phyloP scores from a whole-genome alignment of 768 basidiomycete genomes.

The Boletus rubescentipes region DNA sequence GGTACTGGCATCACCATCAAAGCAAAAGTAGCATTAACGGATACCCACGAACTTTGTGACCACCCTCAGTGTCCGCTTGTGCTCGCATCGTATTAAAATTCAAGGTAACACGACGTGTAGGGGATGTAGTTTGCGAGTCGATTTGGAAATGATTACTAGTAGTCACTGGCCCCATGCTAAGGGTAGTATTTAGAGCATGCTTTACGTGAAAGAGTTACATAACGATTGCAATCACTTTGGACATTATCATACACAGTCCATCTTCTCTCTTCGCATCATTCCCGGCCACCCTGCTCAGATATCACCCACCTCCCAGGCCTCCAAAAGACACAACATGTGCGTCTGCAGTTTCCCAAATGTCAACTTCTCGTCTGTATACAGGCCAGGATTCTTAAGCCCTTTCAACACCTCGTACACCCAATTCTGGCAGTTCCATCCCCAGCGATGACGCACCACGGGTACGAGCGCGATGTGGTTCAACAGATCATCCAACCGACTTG shows the following conservation, averaged over 20 bases:
- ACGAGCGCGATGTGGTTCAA: conserved; percentile 19
- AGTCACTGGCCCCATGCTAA: too few species aligned
- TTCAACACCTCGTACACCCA: conserved; percentile 29
- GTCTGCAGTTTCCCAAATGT: conserved; percentile 20
- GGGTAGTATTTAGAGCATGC: too few species aligned
- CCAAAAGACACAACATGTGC: conserved; percentile 30
- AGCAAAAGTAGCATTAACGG: too few species aligned
- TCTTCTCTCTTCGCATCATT: neutral
- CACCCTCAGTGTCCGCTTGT: too few species aligned
- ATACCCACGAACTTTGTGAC: too few species aligned
- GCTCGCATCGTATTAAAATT: too few species aligned
- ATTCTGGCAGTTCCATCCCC: conserved; percentile 28
- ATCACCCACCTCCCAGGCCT: conserved; percentile 31
- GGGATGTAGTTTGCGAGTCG: too few species aligned
- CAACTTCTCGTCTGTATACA: conserved; percentile 19
- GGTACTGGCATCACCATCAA: neutral
- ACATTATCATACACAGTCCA: neutral
- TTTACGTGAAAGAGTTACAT: neutral
- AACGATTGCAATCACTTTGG: neutral
- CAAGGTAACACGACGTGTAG: too few species aligned
- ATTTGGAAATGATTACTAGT: too few species aligned
- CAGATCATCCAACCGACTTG: conserved; percentile 13
- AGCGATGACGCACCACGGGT: conserved; percentile 15
- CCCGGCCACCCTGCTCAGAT: conserved; percentile 10
- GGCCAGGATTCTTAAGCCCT: conserved; percentile 2